Evolutionary conservation across 163 green algal genomes (phyloP).

Genomic region (Chlamydomonas reinhardtii): DNA sequence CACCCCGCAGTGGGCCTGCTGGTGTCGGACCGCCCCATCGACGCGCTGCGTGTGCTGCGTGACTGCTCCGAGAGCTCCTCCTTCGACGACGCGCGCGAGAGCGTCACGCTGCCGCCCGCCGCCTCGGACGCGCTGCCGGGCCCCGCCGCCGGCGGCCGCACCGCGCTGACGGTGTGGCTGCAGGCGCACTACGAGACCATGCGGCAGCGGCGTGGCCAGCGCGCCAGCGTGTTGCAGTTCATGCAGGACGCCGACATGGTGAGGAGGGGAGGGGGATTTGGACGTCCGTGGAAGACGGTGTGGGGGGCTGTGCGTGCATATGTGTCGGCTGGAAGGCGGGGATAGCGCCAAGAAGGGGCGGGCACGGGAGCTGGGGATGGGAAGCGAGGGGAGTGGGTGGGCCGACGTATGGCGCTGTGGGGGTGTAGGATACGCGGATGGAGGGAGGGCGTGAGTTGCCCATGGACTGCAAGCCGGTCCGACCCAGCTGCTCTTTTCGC

Average conservation of each 20-base stretch:
- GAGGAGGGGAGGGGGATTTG: background rate
- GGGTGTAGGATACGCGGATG: too few species aligned
- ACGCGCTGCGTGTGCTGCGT: conserved; percentile 62
- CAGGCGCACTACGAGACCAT: conserved; percentile 49
- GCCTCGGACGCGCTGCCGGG: conserved; percentile 29
- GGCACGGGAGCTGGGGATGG: too few species aligned
- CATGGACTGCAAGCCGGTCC: too few species aligned
- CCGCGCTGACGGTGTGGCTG: conserved; percentile 58
- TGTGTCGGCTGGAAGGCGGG: too few species aligned
- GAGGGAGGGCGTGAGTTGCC: too few species aligned
- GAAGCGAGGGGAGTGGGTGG: too few species aligned
- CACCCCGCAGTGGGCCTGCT: conserved; percentile 50
- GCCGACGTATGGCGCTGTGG: too few species aligned
- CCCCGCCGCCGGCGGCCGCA: conserved; percentile 28
- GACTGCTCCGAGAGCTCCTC: conserved; percentile 11
- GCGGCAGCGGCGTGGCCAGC: conserved; percentile 19
- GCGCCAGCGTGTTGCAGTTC: conserved; percentile 4
- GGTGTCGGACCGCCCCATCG: conserved; percentile 60
- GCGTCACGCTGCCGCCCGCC: conserved; percentile 35
- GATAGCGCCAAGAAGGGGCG: too few species aligned
- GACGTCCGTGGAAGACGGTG: background rate
- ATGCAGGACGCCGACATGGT: conserved; percentile 28
- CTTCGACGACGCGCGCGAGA: conserved; percentile 29
- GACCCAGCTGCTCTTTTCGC: too few species aligned
- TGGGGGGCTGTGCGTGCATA: background rate